Conservation (phyloP, 1,284 basidiomycete species). For the Trametes polyzona region DNA sequence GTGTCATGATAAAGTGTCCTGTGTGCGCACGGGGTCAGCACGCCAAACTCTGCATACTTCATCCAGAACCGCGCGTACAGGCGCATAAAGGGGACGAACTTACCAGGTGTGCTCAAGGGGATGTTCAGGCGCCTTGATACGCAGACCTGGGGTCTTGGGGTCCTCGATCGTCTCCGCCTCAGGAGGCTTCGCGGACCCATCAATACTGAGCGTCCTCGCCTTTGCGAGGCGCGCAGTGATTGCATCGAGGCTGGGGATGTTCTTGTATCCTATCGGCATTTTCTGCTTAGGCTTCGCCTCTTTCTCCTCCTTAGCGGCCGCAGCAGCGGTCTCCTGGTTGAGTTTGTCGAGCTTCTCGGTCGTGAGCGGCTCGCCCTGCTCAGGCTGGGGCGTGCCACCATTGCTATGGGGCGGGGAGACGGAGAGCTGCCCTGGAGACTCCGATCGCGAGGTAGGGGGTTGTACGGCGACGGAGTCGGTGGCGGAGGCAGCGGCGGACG, state of each 20-base stretch:
- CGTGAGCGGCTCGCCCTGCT: slow-evolving; percentile 57
- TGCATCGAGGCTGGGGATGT: slow-evolving; percentile 80
- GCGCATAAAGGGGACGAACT: slow-evolving; percentile 28
- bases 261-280: slow-evolving; percentile 77
- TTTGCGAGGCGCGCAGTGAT: slow-evolving; percentile 78
- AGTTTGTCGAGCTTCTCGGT: slow-evolving; percentile 37
- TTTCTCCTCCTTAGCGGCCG: slow-evolving; percentile 6
- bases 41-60: too few species aligned
- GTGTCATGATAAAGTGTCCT: slow-evolving; percentile 92
- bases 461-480: slow-evolving; percentile 69
- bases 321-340: slow-evolving; percentile 26
- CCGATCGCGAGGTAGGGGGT: slow-evolving; percentile 62
- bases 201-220: slow-evolving; percentile 67
- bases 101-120: slow-evolving; percentile 85
- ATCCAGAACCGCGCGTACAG: neutral
- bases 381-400: slow-evolving; percentile 38
- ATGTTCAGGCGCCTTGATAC: slow-evolving; percentile 77
- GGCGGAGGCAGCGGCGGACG: slow-evolving; percentile 41
- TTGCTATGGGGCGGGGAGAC: slow-evolving; percentile 50
- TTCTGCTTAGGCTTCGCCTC: slow-evolving; percentile 47
- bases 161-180: slow-evolving; percentile 77
- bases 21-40: slow-evolving; percentile 2
- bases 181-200: slow-evolving; percentile 72
- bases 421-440: slow-evolving; percentile 50
- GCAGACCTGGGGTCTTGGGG: slow-evolving; percentile 76